Conservation (phyloP, 2,329 filamentous ascomycete species). For the Cladophialophora psammophila region DNA sequence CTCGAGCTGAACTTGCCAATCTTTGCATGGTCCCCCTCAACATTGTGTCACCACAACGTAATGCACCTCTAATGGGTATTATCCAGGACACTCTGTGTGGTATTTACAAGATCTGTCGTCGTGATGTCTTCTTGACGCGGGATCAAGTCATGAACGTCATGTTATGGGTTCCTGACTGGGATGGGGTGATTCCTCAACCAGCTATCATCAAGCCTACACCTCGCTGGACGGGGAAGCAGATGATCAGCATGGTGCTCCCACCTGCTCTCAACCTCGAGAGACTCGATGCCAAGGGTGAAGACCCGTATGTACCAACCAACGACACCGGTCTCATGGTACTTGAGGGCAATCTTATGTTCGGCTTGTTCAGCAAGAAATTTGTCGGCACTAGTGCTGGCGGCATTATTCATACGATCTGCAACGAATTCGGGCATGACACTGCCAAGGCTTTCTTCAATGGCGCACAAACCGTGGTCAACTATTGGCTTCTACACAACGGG, state of each 20-base stretch:
- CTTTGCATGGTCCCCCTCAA: constrained; percentile 98
- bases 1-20: constrained; percentile 90
- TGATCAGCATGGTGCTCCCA: constrained; percentile 92
- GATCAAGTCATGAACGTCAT: constrained; percentile 96
- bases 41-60: constrained; percentile 97
- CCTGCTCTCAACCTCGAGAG: constrained; percentile 80
- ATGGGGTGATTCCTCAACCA: constrained; percentile 89
- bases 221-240: constrained; percentile 97
- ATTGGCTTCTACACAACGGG: constrained; percentile 95
- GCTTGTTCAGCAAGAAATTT: constrained; percentile 89
- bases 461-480: constrained; percentile 91
- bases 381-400: constrained; percentile 89
- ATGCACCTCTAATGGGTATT: constrained; percentile 98
- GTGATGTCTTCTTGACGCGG: constrained; percentile 88
- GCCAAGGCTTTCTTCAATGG: constrained; percentile 97
- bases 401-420: constrained; percentile 95
- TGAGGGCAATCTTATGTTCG: constrained; percentile 87
- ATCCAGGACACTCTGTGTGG: constrained; percentile 97
- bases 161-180: constrained; percentile 97
- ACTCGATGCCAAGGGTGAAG: constrained; percentile 64
- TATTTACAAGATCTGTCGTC: constrained; percentile 93
- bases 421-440: constrained; percentile 84
- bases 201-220: constrained; percentile 93
- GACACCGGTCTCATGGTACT: constrained; percentile 85
- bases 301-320: constrained; percentile 66